Percentiles rank a stretch among this genome's conserved stretches.
phyloP scores from a whole-genome alignment of 805 yeast species.

The Hagleromyces aurorensis region DNA sequence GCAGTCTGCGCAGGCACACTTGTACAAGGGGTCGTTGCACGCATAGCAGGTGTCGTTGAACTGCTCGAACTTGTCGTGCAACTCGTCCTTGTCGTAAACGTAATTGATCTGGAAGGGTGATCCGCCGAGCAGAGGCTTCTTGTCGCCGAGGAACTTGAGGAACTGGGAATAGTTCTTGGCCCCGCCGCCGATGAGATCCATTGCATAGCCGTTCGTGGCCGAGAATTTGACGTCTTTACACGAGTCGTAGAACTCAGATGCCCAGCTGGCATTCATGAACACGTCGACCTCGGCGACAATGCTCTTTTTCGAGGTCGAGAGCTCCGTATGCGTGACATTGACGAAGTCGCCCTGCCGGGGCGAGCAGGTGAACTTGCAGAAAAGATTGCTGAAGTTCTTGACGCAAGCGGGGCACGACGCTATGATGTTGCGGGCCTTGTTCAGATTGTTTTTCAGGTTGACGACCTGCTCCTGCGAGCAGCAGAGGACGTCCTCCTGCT shows the following conservation, averaged over 20 bases:
- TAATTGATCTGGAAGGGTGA: slow-evolving; percentile 92
- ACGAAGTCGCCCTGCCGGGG: slow-evolving; percentile 72
- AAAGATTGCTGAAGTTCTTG: slow-evolving; percentile 73
- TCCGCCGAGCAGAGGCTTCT: slow-evolving; percentile 89
- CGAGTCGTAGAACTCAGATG: slow-evolving; percentile 63
- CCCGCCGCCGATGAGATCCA: slow-evolving; percentile 98
- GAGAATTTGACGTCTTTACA: slow-evolving; percentile 86
- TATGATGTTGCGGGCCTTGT: slow-evolving; percentile 71
- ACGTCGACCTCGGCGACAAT: slow-evolving; percentile 68
- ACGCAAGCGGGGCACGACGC: slow-evolving; percentile 93
- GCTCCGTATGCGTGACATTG: slow-evolving; percentile 46
- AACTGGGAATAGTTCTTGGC: slow-evolving; percentile 67
- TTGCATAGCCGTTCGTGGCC: slow-evolving; percentile 91
- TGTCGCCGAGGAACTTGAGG: slow-evolving; percentile 86
- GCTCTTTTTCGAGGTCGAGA: slow-evolving; percentile 36
- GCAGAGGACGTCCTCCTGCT: slow-evolving; percentile 44
- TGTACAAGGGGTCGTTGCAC: slow-evolving; percentile 59
- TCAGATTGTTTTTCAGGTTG: slow-evolving; percentile 48
- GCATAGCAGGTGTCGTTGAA: slow-evolving; percentile 21
- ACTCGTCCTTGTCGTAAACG: slow-evolving; percentile 35
- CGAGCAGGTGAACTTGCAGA: slow-evolving; percentile 86
- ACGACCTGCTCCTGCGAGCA: slow-evolving; percentile 60
- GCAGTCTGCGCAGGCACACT: slow-evolving; percentile 91
- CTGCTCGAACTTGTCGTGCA: slow-evolving; percentile 14
- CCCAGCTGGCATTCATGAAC: slow-evolving; percentile 51